A percentile compares a stretch with the other conserved stretches of the same genome.
Evolutionary conservation across 75 land plant species (phyloP).

Genomic region (Pseudotsuga menziesii): DNA sequence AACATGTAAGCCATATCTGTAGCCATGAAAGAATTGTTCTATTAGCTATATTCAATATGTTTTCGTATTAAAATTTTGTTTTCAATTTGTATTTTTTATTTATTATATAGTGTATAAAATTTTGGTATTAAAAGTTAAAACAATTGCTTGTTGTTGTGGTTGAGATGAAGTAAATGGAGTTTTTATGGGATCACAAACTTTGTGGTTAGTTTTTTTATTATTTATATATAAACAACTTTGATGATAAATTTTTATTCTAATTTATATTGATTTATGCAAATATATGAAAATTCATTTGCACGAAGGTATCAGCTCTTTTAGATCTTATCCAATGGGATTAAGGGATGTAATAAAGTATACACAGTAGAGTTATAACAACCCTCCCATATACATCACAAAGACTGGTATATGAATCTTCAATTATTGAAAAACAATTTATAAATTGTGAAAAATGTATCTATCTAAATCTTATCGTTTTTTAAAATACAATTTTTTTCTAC

Average conservation of each 20-base stretch:
- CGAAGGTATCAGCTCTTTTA: neutral
- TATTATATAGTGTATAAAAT: too few relatives aligned
- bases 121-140: neutral
- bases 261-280: neutral
- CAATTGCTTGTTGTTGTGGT: neutral
- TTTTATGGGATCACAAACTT: neutral
- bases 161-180: neutral
- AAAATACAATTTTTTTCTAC: neutral
- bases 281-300: neutral
- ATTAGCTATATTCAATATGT: too few relatives aligned
- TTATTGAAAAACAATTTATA: neutral
- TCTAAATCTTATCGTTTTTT: neutral
- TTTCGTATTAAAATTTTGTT: too few relatives aligned
- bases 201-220: neutral
- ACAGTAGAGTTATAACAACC: slow-evolving; percentile 2
- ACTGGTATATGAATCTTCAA: slow-evolving; percentile 6
- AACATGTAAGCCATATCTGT: neutral
- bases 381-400: slow-evolving; percentile 17
- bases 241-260: too few relatives aligned
- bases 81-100: too few relatives aligned
- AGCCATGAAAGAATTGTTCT: neutral
- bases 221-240: neutral
- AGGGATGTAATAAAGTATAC: neutral
- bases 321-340: neutral
- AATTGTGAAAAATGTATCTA: neutral